Percentiles rank a stretch among this genome's conserved stretches.
These are phyloP conservation scores for Macrophomina tecta DNA, from an alignment of 2,329 filamentous ascomycete species.

Conservation along the genomic window DNA sequence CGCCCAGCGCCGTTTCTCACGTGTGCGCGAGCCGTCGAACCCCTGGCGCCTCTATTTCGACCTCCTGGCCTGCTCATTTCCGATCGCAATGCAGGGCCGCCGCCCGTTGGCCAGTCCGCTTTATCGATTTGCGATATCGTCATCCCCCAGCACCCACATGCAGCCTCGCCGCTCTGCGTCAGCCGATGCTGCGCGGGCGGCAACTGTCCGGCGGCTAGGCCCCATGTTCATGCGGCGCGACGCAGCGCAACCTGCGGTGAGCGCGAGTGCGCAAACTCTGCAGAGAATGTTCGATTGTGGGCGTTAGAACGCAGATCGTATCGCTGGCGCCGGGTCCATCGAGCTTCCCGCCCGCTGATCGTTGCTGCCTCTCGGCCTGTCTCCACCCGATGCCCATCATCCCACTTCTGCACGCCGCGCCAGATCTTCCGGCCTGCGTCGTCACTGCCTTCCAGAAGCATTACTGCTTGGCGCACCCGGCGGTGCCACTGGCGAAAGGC, in stretches of 20 bases:
- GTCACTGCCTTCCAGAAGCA: conserved; percentile 7
- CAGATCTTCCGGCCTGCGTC: conserved; percentile 4
- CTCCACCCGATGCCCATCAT: conserved; percentile 23
- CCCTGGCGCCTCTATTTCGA: conserved; percentile 23
- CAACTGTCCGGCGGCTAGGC: neutral
- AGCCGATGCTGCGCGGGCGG: neutral
- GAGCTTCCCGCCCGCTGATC: conserved; percentile 14
- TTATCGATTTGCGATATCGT: conserved; percentile 17
- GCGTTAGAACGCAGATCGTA: conserved; percentile 26
- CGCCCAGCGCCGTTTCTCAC: conserved; percentile 9
- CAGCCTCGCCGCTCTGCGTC: neutral
- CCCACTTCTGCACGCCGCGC: conserved; percentile 14
- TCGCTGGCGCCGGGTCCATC: conserved; percentile 7
- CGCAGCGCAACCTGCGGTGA: conserved; percentile 20
- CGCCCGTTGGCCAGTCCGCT: conserved; percentile 23
- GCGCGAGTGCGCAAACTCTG: conserved; percentile 16
- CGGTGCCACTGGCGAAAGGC: neutral
- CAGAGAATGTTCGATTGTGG: conserved; percentile 23
- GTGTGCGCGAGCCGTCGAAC: conserved; percentile 1
- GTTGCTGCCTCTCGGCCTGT: conserved; percentile 8
- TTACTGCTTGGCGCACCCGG: neutral
- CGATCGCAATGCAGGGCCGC: conserved; percentile 13
- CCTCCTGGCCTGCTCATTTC: conserved; percentile 20
- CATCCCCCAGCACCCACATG: neutral
- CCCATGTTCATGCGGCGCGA: neutral